Evolutionary conservation across 2,329 filamentous ascomycete genomes (phyloP), one percentile per base, ranked within the genome.

Genomic region (Aspergillus neotritici): DNA sequence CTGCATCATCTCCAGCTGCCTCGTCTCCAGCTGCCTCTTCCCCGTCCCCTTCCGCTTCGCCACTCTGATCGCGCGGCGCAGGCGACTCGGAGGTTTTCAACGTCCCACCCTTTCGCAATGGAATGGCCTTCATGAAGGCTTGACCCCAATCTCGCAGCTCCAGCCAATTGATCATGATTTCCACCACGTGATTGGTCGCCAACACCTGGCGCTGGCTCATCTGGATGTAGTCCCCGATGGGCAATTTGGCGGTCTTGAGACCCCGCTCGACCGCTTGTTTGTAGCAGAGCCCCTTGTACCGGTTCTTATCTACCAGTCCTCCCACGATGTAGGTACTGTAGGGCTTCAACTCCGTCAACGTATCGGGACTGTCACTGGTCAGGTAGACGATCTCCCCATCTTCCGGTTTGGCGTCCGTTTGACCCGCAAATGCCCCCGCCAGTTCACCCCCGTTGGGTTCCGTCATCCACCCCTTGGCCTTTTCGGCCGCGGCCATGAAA

Each of bases 121-220:
- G 93, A 54, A 98, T 90, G 3, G 94, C 88, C 39, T 80, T 76
- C 67, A 90, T 70, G 63, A 98, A 98, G 0, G 93, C 90, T 60
- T 86, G 75, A 1, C 84, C 90, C 93, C 93, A 98, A 63, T 97
- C 86, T 2, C 86, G 87, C 37, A 80, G 80, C 66, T 96, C 88
- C 42, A 98, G 67, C 89, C 90, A 98, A 52, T 82, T 83, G 35
- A 95, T 70, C 87, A 98, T 95, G 50, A 98, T 97, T 68, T 97
- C 91, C 36, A 93, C 80, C 1, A 98, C 93, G 60, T 98, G 93
- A 61, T 97, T 98, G 6, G 91, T 96, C 3, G 91, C 84, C 44
- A 98, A 71, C 4, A 98, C 87, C 55, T 84, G 81, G 28, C 93
- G 80, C 56, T 85, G 90, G 43, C 83, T 78, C 86, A 98, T 94